These are phyloP conservation scores for Xylariaceae sp. DNA, from an alignment of 2,329 filamentous ascomycete species.

Conservation along the genomic window DNA sequence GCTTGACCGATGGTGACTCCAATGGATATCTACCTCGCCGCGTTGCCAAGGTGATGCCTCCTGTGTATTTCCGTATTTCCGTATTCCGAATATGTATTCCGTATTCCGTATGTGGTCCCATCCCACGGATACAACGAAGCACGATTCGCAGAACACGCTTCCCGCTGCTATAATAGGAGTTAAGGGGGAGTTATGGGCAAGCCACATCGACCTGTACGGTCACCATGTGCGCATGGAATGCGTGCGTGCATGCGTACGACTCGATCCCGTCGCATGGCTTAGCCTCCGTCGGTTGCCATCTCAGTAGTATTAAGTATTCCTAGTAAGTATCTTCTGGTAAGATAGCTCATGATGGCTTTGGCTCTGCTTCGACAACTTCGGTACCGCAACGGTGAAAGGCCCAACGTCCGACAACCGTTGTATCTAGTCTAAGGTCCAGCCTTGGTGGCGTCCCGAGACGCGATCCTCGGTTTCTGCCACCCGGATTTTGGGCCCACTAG, in stretches of 20 bases:
- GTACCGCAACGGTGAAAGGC: constrained; percentile 15
- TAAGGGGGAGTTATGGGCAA: background rate
- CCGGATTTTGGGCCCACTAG: constrained; percentile 22
- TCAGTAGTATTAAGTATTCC: background rate
- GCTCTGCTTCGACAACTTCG: constrained; percentile 17
- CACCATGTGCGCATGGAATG: background rate
- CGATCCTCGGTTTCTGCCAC: constrained; percentile 12
- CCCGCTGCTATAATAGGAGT: background rate
- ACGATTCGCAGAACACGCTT: no score
- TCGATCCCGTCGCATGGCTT: constrained; percentile 11
- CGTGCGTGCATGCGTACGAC: constrained; percentile 11
- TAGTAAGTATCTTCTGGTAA: no score
- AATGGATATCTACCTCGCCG: background rate
- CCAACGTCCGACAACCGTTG: constrained; percentile 14
- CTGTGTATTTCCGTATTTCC: background rate
- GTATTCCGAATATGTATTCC: background rate
- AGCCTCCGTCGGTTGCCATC: background rate
- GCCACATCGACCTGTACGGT: background rate
- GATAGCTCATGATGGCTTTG: constrained; percentile 13
- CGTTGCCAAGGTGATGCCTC: background rate
- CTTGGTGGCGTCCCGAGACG: constrained; percentile 8
- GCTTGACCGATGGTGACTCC: background rate
- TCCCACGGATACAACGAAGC: no score
- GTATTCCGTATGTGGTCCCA: no score
- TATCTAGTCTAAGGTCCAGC: constrained; percentile 4